Conservation (phyloP, 306 rosid genomes). For the Astragalus membranaceus region DNA sequence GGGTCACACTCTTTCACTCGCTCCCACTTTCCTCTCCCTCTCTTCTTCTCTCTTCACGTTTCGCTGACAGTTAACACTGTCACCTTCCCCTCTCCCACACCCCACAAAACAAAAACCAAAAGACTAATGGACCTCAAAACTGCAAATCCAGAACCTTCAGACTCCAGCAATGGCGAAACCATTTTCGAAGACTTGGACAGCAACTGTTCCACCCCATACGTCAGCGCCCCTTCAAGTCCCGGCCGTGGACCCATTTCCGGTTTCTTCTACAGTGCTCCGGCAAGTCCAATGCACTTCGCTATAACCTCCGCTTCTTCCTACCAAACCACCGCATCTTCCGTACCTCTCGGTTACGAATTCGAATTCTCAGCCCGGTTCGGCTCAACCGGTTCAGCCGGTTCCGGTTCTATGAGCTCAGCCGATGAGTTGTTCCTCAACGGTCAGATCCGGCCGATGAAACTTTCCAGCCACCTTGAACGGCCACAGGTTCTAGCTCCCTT, state of each 20-base stretch:
- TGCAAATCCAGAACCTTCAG: slow-evolving; percentile 21
- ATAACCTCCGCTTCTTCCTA: slow-evolving; percentile 33
- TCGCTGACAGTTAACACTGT: background rate
- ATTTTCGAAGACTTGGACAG: slow-evolving; percentile 63
- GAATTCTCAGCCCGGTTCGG: slow-evolving; percentile 82
- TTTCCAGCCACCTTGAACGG: slow-evolving; percentile 62
- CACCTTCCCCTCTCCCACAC: background rate
- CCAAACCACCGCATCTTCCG: slow-evolving; percentile 9
- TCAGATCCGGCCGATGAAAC: slow-evolving; percentile 95
- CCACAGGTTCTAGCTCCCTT: slow-evolving; percentile 75
- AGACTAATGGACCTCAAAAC: slow-evolving; percentile 43
- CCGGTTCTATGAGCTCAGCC: slow-evolving; percentile 86
- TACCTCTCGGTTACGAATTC: slow-evolving; percentile 55
- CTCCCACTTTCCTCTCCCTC: background rate
- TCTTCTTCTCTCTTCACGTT: background rate
- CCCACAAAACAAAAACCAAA: background rate
- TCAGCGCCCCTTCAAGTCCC: slow-evolving; percentile 94
- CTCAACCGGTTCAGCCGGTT: slow-evolving; percentile 20
- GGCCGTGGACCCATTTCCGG: slow-evolving; percentile 57
- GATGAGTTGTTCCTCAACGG: slow-evolving; percentile 92
- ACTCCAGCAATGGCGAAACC: slow-evolving; percentile 27
- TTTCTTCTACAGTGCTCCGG: slow-evolving; percentile 90
- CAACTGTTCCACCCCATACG: slow-evolving; percentile 87
- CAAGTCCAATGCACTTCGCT: slow-evolving; percentile 85
- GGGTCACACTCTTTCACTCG: background rate